Evolutionary conservation across 805 yeast genomes (phyloP).

Genomic region (Lipomyces yamadae): DNA sequence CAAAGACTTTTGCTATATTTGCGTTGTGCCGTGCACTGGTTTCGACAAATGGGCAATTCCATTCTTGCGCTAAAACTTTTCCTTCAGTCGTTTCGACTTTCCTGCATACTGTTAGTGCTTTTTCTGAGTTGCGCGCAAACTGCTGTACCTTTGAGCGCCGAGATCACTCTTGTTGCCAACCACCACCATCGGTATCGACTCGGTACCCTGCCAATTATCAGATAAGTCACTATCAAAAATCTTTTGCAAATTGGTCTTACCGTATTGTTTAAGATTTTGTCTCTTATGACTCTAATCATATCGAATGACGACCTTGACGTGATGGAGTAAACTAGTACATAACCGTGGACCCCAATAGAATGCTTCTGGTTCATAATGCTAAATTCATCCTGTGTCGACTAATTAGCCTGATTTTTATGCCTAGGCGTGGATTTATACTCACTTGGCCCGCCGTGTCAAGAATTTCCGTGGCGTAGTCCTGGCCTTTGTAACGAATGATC

Average conservation of each 20-base stretch:
- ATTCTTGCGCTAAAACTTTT: slow-evolving; percentile 62
- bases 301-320: slow-evolving; percentile 79
- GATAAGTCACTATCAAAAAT: not conserved
- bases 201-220: slow-evolving; percentile 50
- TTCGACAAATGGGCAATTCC: slow-evolving; percentile 76
- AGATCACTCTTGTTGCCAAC: slow-evolving; percentile 81
- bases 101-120: slow-evolving; percentile 45
- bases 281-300: slow-evolving; percentile 74
- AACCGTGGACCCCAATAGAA: slow-evolving; percentile 81
- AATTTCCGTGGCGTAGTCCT: slow-evolving; percentile 79
- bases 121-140: not conserved
- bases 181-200: slow-evolving; percentile 74
- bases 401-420: not conserved
- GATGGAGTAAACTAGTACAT: slow-evolving; percentile 79
- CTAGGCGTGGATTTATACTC: not conserved
- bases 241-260: slow-evolving; percentile 16
- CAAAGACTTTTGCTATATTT: slow-evolving; percentile 61
- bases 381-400: slow-evolving; percentile 70
- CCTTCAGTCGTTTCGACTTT: slow-evolving; percentile 65
- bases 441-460: slow-evolving; percentile 81
- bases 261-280: slow-evolving; percentile 70
- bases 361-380: slow-evolving; percentile 78
- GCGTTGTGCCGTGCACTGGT: slow-evolving; percentile 80
- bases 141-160: slow-evolving; percentile 64
- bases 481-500: slow-evolving; percentile 67